Base-by-base conservation (phyloP, 495 filamentous ascomycete genomes). In the Penicillium antarcticum region DNA sequence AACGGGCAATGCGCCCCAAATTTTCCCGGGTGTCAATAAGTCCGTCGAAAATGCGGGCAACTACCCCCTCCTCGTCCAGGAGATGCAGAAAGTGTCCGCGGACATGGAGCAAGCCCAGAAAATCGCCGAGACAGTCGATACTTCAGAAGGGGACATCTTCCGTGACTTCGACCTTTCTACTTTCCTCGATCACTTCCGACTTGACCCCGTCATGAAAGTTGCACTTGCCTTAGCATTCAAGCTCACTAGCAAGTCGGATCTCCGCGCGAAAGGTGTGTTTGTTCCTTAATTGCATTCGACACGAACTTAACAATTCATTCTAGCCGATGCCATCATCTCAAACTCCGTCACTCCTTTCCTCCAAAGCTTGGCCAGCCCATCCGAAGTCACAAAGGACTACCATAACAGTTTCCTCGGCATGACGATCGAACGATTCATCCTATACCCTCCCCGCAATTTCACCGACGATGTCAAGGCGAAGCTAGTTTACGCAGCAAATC, bases 101-200 rank as follows among this genome's bases (percentile, higher is more conserved):
- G 92, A 92, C 63, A 81, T 83, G 48, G 80, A 86, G 48, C 91
- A 95, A 66, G 88, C 91, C 14, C 79, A 87, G 51, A 92, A 88
- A 61, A 95, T 99, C 57, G 91, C 92, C 47, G 90, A 97, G 65
- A 88, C 90, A 13, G 87, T 99, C 55, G 91, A 96, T 65, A 83
- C 83, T 1, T 85, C 85, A 14, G 86, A 89, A 44, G 90, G 90
- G 50, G 91, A 97, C 56, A 82, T 96, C 23, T 96, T 96, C 69
- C 85, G 87, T 37, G 91, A 97, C 61, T 96, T 97, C 56, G 92
- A 97, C 62, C 78, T 97, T 10, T 87, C 89, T 4, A 88, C 85
- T 4, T 97, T 99, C 59, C 80, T 96, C 76, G 87, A 91, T 45
- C 91, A 96, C 63, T 97, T 97, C 75, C 87, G 91, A 53, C 77